phyloP scores from a whole-genome alignment of 306 rosid species.

The Cicer judaicum region DNA sequence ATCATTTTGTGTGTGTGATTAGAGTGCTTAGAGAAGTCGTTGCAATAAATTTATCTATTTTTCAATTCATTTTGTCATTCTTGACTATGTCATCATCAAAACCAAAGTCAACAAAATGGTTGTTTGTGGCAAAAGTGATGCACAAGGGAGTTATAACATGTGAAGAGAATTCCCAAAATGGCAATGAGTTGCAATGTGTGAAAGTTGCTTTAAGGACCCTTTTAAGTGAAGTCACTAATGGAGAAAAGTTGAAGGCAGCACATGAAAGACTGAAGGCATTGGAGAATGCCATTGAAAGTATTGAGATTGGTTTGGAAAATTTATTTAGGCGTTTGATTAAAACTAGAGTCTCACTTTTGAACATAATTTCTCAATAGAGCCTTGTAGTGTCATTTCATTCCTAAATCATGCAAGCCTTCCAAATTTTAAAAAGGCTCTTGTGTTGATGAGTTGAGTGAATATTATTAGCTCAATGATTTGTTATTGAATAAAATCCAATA shows the following conservation, averaged over 20 bases:
- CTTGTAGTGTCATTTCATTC: neutral
- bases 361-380: conserved; percentile 65
- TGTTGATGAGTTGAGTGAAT: too few species aligned
- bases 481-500: neutral
- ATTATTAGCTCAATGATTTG: too few species aligned
- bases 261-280: conserved; percentile 55
- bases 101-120: conserved; percentile 53
- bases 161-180: conserved; percentile 45
- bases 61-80: conserved; percentile 54
- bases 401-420: conserved; percentile 47
- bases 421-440: conserved; percentile 37
- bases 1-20: conserved; percentile 49
- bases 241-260: conserved; percentile 48
- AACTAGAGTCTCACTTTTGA: conserved; percentile 70
- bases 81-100: conserved; percentile 48
- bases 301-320: conserved; percentile 64
- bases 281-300: conserved; percentile 56
- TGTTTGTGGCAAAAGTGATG: conserved; percentile 58
- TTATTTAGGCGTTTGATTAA: conserved; percentile 69
- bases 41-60: conserved; percentile 44
- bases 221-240: conserved; percentile 25
- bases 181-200: conserved; percentile 57
- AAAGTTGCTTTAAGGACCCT: conserved; percentile 47
- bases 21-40: conserved; percentile 53
- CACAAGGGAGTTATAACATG: conserved; percentile 56